phyloP scores from a whole-genome alignment of 768 basidiomycete species.

The Boletus subcaerulescens region DNA sequence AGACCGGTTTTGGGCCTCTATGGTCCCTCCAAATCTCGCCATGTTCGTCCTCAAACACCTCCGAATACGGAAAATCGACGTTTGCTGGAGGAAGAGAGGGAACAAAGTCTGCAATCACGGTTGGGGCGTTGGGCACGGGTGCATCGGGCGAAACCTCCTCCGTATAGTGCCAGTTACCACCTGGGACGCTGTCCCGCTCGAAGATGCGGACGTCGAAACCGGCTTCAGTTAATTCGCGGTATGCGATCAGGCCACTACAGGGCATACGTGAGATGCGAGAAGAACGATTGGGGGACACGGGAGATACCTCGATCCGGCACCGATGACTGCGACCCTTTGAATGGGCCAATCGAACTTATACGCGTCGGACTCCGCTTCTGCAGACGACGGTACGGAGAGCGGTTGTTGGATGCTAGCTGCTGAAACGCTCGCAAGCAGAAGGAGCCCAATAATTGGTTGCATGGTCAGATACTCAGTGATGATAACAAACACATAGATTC shows the following conservation, averaged over 20 bases:
- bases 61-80: neutral
- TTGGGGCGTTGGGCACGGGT: neutral
- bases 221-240: neutral
- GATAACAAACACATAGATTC: no score
- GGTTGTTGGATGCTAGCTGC: neutral
- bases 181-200: constrained; percentile 1
- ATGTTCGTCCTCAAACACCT: neutral
- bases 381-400: neutral
- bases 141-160: neutral
- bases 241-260: neutral
- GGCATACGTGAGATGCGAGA: neutral
- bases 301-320: constrained; percentile 1
- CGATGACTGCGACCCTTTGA: neutral
- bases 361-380: neutral
- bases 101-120: neutral
- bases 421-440: neutral
- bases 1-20: neutral
- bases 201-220: constrained; percentile 4
- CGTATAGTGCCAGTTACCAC: constrained; percentile 1
- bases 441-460: neutral
- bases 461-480: neutral
- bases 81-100: neutral
- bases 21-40: neutral
- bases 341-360: constrained; percentile 6
- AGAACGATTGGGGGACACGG: neutral